Evolutionary conservation across 2,329 filamentous ascomycete species (phyloP).

Genomic region (Chalaropsis thielavioides): DNA sequence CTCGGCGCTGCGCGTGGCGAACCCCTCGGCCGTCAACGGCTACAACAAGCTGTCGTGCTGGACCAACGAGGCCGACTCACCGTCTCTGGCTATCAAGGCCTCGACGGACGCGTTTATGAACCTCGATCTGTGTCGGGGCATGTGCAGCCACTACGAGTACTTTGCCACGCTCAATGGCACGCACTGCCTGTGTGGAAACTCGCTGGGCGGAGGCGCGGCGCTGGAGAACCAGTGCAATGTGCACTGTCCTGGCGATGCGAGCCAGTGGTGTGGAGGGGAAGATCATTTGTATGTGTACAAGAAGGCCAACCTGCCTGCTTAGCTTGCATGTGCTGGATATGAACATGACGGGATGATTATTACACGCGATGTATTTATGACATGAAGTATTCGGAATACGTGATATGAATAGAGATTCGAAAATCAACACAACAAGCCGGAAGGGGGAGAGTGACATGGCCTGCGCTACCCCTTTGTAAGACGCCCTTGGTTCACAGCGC

Average conservation of each 20-base stretch:
- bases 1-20: constrained; percentile 1
- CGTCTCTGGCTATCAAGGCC: neutral
- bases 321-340: neutral
- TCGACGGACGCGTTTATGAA: neutral
- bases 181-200: constrained; percentile 8
- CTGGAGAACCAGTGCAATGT: constrained; percentile 8
- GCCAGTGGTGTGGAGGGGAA: constrained; percentile 8
- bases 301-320: constrained; percentile 12
- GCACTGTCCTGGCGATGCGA: constrained; percentile 5
- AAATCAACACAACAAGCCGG: neutral
- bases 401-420: neutral
- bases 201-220: constrained; percentile 4
- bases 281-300: constrained; percentile 13
- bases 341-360: neutral
- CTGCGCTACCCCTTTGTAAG: neutral
- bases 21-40: constrained; percentile 5
- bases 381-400: neutral
- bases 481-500: neutral
- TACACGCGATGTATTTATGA: neutral
- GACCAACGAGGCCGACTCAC: constrained; percentile 2
- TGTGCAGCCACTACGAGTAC: constrained; percentile 9
- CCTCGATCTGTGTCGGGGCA: neutral
- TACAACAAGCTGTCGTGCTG: constrained; percentile 15
- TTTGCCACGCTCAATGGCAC: constrained; percentile 10
- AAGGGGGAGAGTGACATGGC: neutral